phyloP scores from a whole-genome alignment of 1,284 basidiomycete species.

The Moesziomyces sp. region DNA sequence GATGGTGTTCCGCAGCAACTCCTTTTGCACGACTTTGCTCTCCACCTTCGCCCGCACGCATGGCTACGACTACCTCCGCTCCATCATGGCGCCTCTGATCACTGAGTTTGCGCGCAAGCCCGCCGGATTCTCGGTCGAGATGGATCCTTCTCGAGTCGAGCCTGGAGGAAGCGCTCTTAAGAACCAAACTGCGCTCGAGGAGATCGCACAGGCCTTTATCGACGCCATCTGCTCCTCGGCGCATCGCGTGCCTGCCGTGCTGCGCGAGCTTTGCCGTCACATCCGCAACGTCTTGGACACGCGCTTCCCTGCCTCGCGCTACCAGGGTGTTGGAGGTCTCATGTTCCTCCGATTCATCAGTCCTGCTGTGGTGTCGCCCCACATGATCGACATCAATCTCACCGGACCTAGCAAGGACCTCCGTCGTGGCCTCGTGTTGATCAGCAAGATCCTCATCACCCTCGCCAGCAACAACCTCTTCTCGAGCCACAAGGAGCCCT shows the following conservation, averaged over 20 bases:
- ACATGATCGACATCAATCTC: slow-evolving; percentile 64
- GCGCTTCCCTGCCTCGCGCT: slow-evolving; percentile 60
- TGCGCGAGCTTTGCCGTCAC: slow-evolving; percentile 63
- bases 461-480: slow-evolving; percentile 62
- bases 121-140: slow-evolving; percentile 62
- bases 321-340: slow-evolving; percentile 63
- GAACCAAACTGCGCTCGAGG: slow-evolving; percentile 59
- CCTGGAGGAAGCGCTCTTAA: slow-evolving; percentile 51
- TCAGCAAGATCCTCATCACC: slow-evolving; percentile 64
- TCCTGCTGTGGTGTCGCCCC: slow-evolving; percentile 61
- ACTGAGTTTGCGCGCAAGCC: slow-evolving; percentile 59
- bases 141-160: slow-evolving; percentile 55
- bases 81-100: slow-evolving; percentile 61
- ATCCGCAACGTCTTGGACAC: slow-evolving; percentile 59
- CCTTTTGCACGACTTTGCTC: slow-evolving; percentile 59
- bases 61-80: slow-evolving; percentile 64
- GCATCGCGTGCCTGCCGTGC: slow-evolving; percentile 59
- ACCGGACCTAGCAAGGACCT: slow-evolving; percentile 55
- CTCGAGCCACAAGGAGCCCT: slow-evolving; percentile 62
- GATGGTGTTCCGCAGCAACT: slow-evolving; percentile 65
- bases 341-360: slow-evolving; percentile 65
- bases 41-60: slow-evolving; percentile 62
- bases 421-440: slow-evolving; percentile 56
- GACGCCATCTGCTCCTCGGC: slow-evolving; percentile 63
- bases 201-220: slow-evolving; percentile 62